A percentile compares a stretch with the other conserved stretches of the same genome.
These are phyloP conservation scores for Zymoseptoria tritici DNA, from an alignment of 2,329 filamentous ascomycete species.

Conservation along the genomic window DNA sequence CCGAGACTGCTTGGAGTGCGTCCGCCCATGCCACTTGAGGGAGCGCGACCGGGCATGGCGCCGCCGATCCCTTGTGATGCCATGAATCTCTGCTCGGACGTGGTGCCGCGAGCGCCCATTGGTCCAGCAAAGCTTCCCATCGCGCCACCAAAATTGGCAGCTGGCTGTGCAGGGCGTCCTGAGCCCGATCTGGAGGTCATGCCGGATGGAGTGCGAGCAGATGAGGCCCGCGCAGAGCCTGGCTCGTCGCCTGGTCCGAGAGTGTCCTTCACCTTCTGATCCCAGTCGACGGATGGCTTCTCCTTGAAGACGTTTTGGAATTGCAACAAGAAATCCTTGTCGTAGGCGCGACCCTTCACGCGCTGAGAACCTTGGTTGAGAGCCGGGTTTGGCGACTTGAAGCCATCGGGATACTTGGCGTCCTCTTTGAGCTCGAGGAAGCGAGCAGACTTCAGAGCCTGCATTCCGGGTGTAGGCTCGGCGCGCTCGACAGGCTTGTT, in stretches of 20 bases:
- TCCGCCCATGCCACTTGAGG: conserved; percentile 45
- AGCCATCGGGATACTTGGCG: conserved; percentile 72
- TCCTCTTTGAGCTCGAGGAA: conserved; percentile 71
- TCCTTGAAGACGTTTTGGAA: conserved; percentile 96
- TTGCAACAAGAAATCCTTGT: conserved; percentile 89
- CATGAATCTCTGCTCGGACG: conserved; percentile 65
- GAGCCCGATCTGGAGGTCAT: conserved; percentile 38
- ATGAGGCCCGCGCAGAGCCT: conserved; percentile 51
- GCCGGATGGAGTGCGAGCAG: conserved; percentile 45
- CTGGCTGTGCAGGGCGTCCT: conserved; percentile 36
- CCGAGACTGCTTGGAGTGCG: conserved; percentile 54
- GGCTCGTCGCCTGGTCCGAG: conserved; percentile 65
- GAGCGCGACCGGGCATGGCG: conserved; percentile 24
- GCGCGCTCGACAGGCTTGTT: conserved; percentile 82
- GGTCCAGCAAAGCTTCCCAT: conserved; percentile 27
- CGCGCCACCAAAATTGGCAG: conserved; percentile 60
- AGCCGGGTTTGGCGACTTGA: conserved; percentile 85
- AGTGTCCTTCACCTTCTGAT: conserved; percentile 75
- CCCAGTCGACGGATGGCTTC: conserved; percentile 91
- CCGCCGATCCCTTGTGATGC: conserved; percentile 22
- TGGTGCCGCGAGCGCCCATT: conserved; percentile 52
- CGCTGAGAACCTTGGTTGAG: conserved; percentile 73
- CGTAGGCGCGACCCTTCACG: conserved; percentile 82
- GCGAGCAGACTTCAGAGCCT: conserved; percentile 83
- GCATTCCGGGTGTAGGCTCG: conserved; percentile 88